A percentile compares a stretch with the other conserved stretches of the same genome.
Evolutionary conservation across 306 rosid genomes (phyloP).

Genomic region (Luffa aegyptiaca): DNA sequence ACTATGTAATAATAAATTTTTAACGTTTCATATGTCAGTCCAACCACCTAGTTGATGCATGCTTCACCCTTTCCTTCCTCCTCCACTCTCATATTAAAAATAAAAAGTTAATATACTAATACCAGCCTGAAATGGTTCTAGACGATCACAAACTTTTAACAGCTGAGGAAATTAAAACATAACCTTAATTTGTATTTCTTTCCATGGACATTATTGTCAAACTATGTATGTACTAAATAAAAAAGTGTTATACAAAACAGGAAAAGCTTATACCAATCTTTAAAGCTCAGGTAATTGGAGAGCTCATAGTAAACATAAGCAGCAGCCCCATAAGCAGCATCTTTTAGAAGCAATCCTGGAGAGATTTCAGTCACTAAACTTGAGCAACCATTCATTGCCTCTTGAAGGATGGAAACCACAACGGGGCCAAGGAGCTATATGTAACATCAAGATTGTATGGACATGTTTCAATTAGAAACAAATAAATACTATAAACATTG

Average conservation of each 20-base stretch:
- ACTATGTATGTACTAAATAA: neutral
- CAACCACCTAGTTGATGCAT: neutral
- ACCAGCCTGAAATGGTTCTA: neutral
- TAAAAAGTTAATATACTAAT: no score
- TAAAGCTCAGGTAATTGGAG: conserved; percentile 84
- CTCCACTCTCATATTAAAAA: neutral
- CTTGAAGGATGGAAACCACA: conserved; percentile 89
- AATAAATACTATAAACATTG: conserved; percentile 12
- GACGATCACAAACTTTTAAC: neutral
- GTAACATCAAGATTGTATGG: conserved; percentile 19
- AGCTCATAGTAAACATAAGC: conserved; percentile 97
- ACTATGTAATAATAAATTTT: no score
- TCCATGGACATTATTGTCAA: neutral
- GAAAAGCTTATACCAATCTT: conserved; percentile 58
- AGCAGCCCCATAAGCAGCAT: conserved; percentile 97
- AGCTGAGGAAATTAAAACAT: neutral
- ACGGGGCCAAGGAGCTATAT: conserved; percentile 82
- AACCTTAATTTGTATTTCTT: neutral
- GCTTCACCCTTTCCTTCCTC: neutral
- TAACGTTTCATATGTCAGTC: neutral
- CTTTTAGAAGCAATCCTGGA: conserved; percentile 86
- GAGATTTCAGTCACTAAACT: conserved; percentile 68
- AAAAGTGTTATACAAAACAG: neutral
- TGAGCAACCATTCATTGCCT: conserved; percentile 79
- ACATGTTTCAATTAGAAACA: conserved; percentile 6